Evolutionary conservation across 148 eudicot genomes (phyloP), one percentile per base, ranked within the genome.

Genomic region (Linanthus parryae): DNA sequence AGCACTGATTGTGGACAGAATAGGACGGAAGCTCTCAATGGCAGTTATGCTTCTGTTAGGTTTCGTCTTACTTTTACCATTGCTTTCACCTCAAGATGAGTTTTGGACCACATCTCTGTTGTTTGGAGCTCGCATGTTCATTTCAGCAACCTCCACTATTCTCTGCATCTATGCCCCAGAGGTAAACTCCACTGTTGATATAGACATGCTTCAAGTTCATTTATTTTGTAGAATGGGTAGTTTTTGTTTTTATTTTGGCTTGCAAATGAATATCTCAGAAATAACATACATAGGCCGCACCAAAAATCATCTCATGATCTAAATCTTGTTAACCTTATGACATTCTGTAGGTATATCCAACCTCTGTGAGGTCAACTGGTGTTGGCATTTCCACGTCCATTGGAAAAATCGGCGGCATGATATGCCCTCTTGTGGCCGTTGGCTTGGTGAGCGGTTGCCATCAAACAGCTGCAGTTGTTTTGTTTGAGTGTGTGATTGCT

Each of bases 291-390:
- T n/a, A n/a, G n/a, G n/a, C n/a, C n/a, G n/a, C n/a, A n/a, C n/a
- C n/a, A n/a, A n/a, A n/a, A n/a, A n/a, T n/a, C n/a, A n/a, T n/a
- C n/a, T n/a, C n/a, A n/a, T n/a, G n/a, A n/a, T n/a, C n/a, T n/a
- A n/a, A n/a, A n/a, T n/a, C n/a, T n/a, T n/a, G n/a, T n/a, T n/a
- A n/a, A n/a, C n/a, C n/a, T n/a, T n/a, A n/a, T n/a, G n/a, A n/a
- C n/a, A n/a, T n/a, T n/a, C n/a, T 52, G 47, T 27, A 73, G 77
- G 77, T 59, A 9, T 73, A 73, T 68, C 74, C 78, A 33, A 73
- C 78, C 44, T 54, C 58, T 26, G 36, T 64, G 21, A 68, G 78
- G 48, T 60, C 64, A 16, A 73, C 64, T 3, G 74, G 78, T 6
- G 66, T 52, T 18, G 78, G 78, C 22, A 29, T 52, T 14, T 57